Percentiles rank a stretch among this genome's conserved stretches.
Conservation (phyloP, 73 alveolate species). For the Paramecium tetraurelia region DNA sequence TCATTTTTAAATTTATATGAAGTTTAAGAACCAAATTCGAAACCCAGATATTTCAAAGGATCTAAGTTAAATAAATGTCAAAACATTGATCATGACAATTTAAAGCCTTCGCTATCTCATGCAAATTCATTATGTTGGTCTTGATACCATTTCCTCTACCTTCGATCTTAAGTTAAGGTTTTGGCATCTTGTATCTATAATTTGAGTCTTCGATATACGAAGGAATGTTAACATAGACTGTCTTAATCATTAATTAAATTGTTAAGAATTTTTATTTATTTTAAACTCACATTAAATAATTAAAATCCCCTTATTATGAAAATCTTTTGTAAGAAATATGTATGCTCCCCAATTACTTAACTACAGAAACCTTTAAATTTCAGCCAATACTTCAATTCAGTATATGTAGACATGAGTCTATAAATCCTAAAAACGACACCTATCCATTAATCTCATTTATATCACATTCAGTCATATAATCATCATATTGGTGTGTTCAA, state of each 20-base stretch:
- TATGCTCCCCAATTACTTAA: not conserved
- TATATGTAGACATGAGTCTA: too few species aligned
- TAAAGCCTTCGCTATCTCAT: slow-evolving; percentile 81
- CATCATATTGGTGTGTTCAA: too few species aligned
- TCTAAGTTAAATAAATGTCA: slow-evolving; percentile 12
- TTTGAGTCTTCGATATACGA: slow-evolving; percentile 83
- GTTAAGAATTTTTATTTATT: not conserved
- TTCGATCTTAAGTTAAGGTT: slow-evolving; percentile 75
- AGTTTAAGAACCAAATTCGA: slow-evolving; percentile 65
- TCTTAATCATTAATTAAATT: not conserved
- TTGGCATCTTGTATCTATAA: slow-evolving; percentile 90
- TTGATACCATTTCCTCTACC: slow-evolving; percentile 88
- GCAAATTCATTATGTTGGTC: slow-evolving; percentile 79
- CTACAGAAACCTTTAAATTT: not conserved
- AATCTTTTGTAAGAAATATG: not conserved
- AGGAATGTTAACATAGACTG: slow-evolving; percentile 74
- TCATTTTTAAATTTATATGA: slow-evolving; percentile 60
- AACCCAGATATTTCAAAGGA: slow-evolving; percentile 69
- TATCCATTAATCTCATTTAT: too few species aligned
- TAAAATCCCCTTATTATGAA: not conserved
- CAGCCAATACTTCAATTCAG: too few species aligned
- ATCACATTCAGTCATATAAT: too few species aligned
- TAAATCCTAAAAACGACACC: too few species aligned
- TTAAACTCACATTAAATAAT: not conserved
- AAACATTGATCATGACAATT: slow-evolving; percentile 81